phyloP scores from a whole-genome alignment of 1,284 basidiomycete species.

The Rhodotorula sp. region DNA sequence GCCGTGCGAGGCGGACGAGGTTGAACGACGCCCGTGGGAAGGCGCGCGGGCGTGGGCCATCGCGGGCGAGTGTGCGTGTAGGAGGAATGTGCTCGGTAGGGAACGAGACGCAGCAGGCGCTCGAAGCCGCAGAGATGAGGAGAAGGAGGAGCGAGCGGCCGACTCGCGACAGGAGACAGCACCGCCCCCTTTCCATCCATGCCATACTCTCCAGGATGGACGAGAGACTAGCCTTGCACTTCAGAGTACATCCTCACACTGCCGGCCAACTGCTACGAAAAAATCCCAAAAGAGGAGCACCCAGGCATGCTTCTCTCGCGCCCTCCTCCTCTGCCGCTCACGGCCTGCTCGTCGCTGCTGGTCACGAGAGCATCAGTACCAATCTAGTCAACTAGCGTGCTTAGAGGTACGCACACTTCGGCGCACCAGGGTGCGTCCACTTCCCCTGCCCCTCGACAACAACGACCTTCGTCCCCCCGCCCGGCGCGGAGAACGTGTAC shows the following conservation, averaged over 20 bases:
- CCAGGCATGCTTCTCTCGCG: not conserved
- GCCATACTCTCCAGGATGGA: too few species aligned
- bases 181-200: too few species aligned
- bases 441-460: slow-evolving; percentile 1
- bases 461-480: not conserved
- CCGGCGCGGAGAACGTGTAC: not conserved
- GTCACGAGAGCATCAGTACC: not conserved
- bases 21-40: slow-evolving; percentile 8
- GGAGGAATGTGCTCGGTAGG: too few species aligned
- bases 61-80: not conserved
- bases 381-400: too few species aligned
- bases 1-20: not conserved
- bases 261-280: not conserved
- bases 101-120: too few species aligned
- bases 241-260: too few species aligned
- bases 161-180: not conserved
- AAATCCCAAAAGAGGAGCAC: not conserved
- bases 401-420: not conserved
- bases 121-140: not conserved
- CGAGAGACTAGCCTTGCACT: too few species aligned
- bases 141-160: not conserved
- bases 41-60: not conserved
- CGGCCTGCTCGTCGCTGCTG: not conserved
- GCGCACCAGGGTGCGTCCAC: slow-evolving; percentile 6
- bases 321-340: not conserved